Percentiles rank a stretch among this genome's conserved stretches.
These are phyloP conservation scores for Aspergillus clavatus DNA, from an alignment of 2,329 filamentous ascomycete species.

Conservation along the genomic window DNA sequence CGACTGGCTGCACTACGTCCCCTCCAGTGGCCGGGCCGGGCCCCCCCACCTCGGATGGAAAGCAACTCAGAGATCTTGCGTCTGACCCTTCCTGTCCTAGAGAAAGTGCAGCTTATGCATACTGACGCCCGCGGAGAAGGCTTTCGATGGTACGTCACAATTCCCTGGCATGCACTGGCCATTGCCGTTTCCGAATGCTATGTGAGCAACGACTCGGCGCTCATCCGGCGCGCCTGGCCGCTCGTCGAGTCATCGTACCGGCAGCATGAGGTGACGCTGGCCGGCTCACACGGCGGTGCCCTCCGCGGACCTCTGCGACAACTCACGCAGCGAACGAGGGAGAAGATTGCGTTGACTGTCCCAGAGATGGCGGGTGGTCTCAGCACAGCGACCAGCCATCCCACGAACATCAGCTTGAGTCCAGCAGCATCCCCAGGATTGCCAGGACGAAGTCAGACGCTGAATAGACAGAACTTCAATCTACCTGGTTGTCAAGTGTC, in stretches of 20 bases:
- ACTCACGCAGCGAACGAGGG: no score
- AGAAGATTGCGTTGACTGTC: no score
- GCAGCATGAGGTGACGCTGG: no score
- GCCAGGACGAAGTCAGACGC: no score
- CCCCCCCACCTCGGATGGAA: neutral
- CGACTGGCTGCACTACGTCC: conserved; percentile 12
- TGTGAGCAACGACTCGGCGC: conserved; percentile 16
- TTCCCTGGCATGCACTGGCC: conserved; percentile 25
- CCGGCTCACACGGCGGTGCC: no score
- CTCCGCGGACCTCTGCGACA: no score
- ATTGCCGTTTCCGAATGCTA: conserved; percentile 27
- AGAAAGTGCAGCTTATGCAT: conserved; percentile 24
- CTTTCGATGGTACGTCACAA: conserved; percentile 26
- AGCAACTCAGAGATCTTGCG: neutral
- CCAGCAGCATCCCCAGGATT: no score
- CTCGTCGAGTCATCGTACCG: conserved; percentile 18
- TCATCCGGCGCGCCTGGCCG: conserved; percentile 22
- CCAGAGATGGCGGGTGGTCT: no score
- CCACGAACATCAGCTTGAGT: no score
- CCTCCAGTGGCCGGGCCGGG: conserved; percentile 7
- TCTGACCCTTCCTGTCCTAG: conserved; percentile 15
- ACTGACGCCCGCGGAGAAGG: conserved; percentile 27
- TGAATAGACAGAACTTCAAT: no score
- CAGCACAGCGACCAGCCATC: no score
- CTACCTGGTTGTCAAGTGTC: no score